These are phyloP conservation scores for Moesziomyces globuligerus DNA, from an alignment of 1,284 basidiomycete genomes.

Conservation along the genomic window DNA sequence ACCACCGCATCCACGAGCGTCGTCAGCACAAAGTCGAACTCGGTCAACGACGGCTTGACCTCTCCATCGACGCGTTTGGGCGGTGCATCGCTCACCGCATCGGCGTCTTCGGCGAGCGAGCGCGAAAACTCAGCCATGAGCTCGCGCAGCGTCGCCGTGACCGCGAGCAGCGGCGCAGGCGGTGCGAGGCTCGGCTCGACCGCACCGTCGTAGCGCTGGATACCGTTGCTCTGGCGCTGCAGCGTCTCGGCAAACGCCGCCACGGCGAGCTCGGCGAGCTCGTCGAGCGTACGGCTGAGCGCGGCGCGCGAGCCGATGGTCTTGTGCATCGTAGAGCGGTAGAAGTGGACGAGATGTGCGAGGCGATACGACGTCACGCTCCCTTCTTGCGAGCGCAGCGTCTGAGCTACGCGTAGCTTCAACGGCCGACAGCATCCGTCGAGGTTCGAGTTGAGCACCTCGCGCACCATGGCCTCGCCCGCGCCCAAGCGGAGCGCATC, in stretches of 20 bases:
- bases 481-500: slow-evolving; percentile 17
- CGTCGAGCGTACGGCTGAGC: slow-evolving; percentile 79
- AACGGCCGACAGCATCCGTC: slow-evolving; percentile 83
- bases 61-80: not conserved
- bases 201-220: slow-evolving; percentile 38
- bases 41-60: slow-evolving; percentile 3
- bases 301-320: slow-evolving; percentile 85
- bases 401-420: slow-evolving; percentile 83
- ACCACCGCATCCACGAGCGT: slow-evolving; percentile 52
- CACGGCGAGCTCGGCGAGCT: slow-evolving; percentile 69
- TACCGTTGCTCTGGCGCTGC: slow-evolving; percentile 46
- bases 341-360: slow-evolving; percentile 93
- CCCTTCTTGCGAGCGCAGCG: slow-evolving; percentile 89
- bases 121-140: slow-evolving; percentile 47
- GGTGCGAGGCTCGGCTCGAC: slow-evolving; percentile 32
- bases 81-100: not conserved
- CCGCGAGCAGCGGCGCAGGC: slow-evolving; percentile 45
- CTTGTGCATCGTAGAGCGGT: slow-evolving; percentile 87
- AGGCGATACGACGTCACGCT: slow-evolving; percentile 90
- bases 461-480: slow-evolving; percentile 70
- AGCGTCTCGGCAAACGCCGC: slow-evolving; percentile 52
- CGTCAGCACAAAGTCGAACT: slow-evolving; percentile 46
- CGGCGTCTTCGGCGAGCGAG: slow-evolving; percentile 32
- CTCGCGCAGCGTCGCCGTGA: slow-evolving; percentile 50
- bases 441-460: slow-evolving; percentile 83